These are phyloP conservation scores for Trebouxia sp. DNA, from an alignment of 139 green algal genomes.

Conservation along the genomic window DNA sequence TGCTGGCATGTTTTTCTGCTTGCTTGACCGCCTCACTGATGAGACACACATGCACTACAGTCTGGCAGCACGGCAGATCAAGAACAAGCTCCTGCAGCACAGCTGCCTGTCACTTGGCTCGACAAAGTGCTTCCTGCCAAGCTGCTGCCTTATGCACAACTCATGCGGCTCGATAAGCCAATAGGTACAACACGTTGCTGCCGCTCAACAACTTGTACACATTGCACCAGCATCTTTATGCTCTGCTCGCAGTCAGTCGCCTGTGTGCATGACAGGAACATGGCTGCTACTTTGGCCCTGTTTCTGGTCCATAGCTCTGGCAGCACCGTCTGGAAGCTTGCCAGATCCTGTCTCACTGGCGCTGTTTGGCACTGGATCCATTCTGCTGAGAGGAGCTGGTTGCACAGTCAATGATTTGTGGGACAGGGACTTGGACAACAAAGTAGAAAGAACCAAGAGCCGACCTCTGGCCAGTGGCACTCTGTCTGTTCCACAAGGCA, in stretches of 20 bases:
- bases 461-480: constrained; percentile 72
- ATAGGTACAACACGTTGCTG: no score
- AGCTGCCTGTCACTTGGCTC: constrained; percentile 13
- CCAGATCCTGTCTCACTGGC: constrained; percentile 74
- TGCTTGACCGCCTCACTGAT: no score
- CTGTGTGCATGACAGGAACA: constrained; percentile 53
- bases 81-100: background rate
- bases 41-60: background rate
- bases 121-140: constrained; percentile 32
- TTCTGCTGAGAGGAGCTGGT: constrained; percentile 87
- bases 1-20: no score
- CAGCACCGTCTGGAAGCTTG: constrained; percentile 65
- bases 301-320: constrained; percentile 93
- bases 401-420: constrained; percentile 99
- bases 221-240: background rate
- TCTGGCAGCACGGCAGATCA: background rate
- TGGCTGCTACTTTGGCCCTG: constrained; percentile 92
- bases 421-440: constrained; percentile 83
- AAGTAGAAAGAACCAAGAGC: constrained; percentile 75
- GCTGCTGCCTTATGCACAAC: constrained; percentile 75
- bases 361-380: constrained; percentile 83
- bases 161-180: constrained; percentile 91
- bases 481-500: constrained; percentile 37
- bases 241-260: background rate
- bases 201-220: no score